Conservation (phyloP, 2,329 filamentous ascomycete species). For the Ilyonectria mors-panacis region DNA sequence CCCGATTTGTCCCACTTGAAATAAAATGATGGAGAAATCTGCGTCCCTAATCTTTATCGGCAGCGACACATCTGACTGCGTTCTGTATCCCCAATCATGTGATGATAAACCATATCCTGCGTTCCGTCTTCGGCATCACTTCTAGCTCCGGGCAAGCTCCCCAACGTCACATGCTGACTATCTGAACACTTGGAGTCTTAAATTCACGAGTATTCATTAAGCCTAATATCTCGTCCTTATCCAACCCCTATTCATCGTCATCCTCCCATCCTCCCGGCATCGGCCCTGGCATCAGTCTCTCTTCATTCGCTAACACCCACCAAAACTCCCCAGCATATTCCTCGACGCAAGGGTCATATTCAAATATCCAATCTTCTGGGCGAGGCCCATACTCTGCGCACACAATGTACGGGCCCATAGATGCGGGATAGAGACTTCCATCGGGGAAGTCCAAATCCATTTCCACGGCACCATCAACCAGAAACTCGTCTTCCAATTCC, state of each 20-base stretch:
- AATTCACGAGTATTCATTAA: no score
- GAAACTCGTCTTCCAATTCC: not conserved
- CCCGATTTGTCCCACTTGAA: not conserved
- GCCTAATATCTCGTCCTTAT: not conserved
- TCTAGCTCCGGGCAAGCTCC: constrained; percentile 22
- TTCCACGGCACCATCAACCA: not conserved
- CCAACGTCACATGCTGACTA: not conserved
- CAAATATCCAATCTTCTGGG: constrained; percentile 16
- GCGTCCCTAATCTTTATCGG: constrained; percentile 17
- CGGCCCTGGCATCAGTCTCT: constrained; percentile 3
- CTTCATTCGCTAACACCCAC: not conserved
- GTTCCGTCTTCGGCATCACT: constrained; percentile 20
- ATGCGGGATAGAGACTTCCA: not conserved
- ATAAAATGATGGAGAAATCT: constrained; percentile 8
- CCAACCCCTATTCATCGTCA: not conserved
- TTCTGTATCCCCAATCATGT: constrained; percentile 17
- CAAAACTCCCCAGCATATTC: constrained; percentile 20
- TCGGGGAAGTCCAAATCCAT: not conserved
- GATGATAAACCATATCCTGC: not conserved
- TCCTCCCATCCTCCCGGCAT: constrained; percentile 25
- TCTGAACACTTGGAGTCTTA: not conserved
- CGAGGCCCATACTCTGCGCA: constrained; percentile 17
- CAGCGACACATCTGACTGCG: not conserved
- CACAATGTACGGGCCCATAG: not conserved
- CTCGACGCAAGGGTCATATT: constrained; percentile 12